Evolutionary conservation across 257 asterid genomes (phyloP), one percentile per base, ranked within the genome.

Genomic region (Fraxinus anomala): DNA sequence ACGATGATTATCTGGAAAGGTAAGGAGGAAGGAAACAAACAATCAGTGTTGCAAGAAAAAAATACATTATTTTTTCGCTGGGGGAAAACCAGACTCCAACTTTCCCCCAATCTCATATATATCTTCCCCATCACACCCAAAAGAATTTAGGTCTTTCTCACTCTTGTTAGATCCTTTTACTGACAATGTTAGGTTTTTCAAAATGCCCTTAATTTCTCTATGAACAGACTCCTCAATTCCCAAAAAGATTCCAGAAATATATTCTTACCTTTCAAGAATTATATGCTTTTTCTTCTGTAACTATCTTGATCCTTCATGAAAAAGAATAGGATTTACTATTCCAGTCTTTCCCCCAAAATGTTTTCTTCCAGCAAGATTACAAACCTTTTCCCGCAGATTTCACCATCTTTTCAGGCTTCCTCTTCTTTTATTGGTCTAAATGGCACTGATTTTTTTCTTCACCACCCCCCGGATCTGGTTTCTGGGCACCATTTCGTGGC

Each of bases 311-410:
- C 68, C 67, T 30, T 30, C 0, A 2, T 40, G 33, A 23, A 61
- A 61, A 61, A 24, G 5, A 61, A 61, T 9, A 11, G 33, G 69
- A 14, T 63, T 63, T 63, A 24, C 19, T 24, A 8, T 28, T 56
- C 30, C 39, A 68, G 33, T 73, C 67, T 26, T 74, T 39, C 54
- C 4, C 37, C 42, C 36, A 70, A 80, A 59, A 92, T 91, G 96
- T 79, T 81, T 79, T 68, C 85, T 71, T 66, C 68, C 72, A 80
- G 68, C 83, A 83, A 77, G 80, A 89, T 84, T 83, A 80, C 89
- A 19, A 75, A 73, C 54, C 78, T 80, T 40, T 70, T 80, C 73
- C 86, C 87, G 1, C 92, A 80, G 47, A 42, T 63, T 65, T 77
- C 89, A 11, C 70, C 90, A 67, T 73, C 84, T 75, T 82, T 76